Evolutionary conservation across 1,139 yeast genomes (phyloP).

Genomic region (Magnusiomyces sp.): DNA sequence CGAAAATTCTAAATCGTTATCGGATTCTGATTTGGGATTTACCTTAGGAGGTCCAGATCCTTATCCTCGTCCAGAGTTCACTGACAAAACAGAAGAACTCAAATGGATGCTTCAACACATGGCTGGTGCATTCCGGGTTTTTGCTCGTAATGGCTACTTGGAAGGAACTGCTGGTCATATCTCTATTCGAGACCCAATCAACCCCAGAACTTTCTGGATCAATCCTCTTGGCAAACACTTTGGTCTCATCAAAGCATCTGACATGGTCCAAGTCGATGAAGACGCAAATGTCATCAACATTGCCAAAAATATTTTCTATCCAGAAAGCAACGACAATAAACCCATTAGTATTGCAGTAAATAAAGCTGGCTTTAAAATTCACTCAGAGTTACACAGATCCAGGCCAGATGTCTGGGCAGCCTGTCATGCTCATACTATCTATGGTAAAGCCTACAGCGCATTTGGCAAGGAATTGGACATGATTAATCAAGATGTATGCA

Average conservation of each 20-base stretch:
- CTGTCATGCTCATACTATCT: slow-evolving; percentile 67
- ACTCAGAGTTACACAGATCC: slow-evolving; percentile 65
- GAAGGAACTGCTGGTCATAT: slow-evolving; percentile 81
- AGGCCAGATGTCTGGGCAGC: slow-evolving; percentile 78
- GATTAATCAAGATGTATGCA: slow-evolving; percentile 73
- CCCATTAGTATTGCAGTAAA: slow-evolving; percentile 44
- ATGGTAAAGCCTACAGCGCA: slow-evolving; percentile 68
- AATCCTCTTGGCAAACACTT: slow-evolving; percentile 71
- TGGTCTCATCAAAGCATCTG: slow-evolving; percentile 58
- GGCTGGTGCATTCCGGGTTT: slow-evolving; percentile 77
- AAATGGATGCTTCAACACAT: slow-evolving; percentile 61
- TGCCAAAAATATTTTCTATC: slow-evolving; percentile 1
- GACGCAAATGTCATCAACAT: slow-evolving; percentile 48
- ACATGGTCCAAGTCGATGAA: slow-evolving; percentile 70
- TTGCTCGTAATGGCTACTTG: slow-evolving; percentile 64
- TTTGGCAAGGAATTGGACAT: slow-evolving; percentile 67
- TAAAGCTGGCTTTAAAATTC: slow-evolving; percentile 76
- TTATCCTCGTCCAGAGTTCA: slow-evolving; percentile 41
- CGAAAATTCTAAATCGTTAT: no score
- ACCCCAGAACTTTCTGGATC: slow-evolving; percentile 67
- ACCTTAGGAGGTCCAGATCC: slow-evolving; percentile 21
- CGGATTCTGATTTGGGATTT: no score
- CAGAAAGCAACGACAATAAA: slow-evolving; percentile 46
- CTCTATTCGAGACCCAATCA: slow-evolving; percentile 68
- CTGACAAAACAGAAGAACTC: slow-evolving; percentile 44